Base-by-base conservation (phyloP, 2,329 filamentous ascomycete species). In the Botryotinia calthae region DNA sequence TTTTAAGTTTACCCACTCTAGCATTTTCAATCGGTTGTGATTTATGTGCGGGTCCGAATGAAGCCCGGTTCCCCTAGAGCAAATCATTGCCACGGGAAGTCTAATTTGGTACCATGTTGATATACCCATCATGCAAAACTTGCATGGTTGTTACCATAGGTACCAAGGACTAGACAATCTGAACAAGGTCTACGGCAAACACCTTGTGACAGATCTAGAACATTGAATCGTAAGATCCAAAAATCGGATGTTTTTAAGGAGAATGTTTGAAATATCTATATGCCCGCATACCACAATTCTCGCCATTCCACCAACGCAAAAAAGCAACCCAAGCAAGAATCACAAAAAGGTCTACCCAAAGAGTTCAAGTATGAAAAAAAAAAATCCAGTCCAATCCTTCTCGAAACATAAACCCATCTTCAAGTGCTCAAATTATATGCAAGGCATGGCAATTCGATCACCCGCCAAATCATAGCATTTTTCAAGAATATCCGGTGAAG, bases 401-500 rank as follows among this genome's bases (percentile, higher is more conserved):
- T 14, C 51, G 7, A 18, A 56, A 31, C 9, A 28, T 2, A 64
- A n/a, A 2, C 42, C 14, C n/a, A 1, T 34, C 34, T 6, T 34
- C 25, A 44, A 63, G 4, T 46, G 12, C 40, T 64, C 40, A 44
- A 46, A 25, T 14, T 12, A 0, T 7, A n/a, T 46, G n/a, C 40
- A 44, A 31, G 3, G 18, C 40, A 64, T 31, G 10, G 6, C 8
- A 22, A 46, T 46, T 18, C 31, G 42, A 31, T 22, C 2, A 31
- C 28, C n/a, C 42, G 1, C 9, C 40, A 46, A 64, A 28, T 8
- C 9, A 31, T 64, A 14, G n/a, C 16, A 31, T 14, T 8, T 9
- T 28, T 7, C 51, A 56, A 54, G 51, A 63, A 34, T 64, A 71
- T 25, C 58, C 69, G 20, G 59, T 59, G 51, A 68, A 72, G 28